phyloP scores from a whole-genome alignment of 1,284 basidiomycete genomes.

The Rhodotorula sp. region DNA sequence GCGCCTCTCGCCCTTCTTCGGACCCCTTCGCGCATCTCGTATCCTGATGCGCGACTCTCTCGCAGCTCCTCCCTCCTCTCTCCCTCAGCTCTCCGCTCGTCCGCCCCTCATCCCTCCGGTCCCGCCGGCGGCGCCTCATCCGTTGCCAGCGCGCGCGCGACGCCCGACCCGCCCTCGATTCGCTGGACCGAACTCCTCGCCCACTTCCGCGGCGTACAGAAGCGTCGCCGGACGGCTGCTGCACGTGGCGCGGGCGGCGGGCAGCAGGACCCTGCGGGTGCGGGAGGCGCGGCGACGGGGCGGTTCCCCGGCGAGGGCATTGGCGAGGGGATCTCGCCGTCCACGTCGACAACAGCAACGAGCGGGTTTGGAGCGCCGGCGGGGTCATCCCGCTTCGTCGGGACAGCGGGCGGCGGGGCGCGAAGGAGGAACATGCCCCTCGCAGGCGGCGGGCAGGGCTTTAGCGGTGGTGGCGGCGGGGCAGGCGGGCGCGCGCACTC shows the following conservation, averaged over 20 bases:
- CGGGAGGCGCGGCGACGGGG: neutral
- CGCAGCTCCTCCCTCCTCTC: conserved; percentile 37
- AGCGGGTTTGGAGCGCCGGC: neutral
- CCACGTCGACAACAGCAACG: neutral
- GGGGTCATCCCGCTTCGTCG: neutral
- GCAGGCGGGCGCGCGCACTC: too few relatives aligned
- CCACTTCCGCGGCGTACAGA: conserved; percentile 54
- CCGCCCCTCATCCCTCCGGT: conserved; percentile 46
- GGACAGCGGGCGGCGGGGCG: neutral
- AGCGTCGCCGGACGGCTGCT: conserved; percentile 11
- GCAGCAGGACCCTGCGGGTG: neutral
- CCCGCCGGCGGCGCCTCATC: conserved; percentile 53
- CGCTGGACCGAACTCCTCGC: conserved; percentile 81
- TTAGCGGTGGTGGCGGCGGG: too few relatives aligned
- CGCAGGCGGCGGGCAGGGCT: too few relatives aligned
- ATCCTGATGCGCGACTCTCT: too few relatives aligned
- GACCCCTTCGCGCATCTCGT: neutral
- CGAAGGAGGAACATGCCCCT: neutral
- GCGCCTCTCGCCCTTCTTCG: conserved; percentile 43
- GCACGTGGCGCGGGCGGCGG: neutral
- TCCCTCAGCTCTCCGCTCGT: conserved; percentile 62
- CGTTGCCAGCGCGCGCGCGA: neutral
- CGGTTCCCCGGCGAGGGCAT: too few relatives aligned
- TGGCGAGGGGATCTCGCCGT: neutral
- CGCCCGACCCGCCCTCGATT: conserved; percentile 66